A percentile compares a stretch with the other conserved stretches of the same genome.
Evolutionary conservation across 129 eudicot genomes (phyloP).

Genomic region (Tanacetum coccineum): DNA sequence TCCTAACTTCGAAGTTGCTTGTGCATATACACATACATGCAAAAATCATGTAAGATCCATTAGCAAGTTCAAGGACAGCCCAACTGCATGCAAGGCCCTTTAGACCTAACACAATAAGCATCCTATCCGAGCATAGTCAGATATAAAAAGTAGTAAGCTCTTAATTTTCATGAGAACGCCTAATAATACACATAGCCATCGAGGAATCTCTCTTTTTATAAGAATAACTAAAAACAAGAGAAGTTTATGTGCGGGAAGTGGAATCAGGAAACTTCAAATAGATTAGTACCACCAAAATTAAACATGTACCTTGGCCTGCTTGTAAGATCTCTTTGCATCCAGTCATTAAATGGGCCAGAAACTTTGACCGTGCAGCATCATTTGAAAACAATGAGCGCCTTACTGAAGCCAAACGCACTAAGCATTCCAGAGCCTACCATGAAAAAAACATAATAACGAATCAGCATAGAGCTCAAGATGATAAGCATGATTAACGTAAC

Average conservation of each 20-base stretch:
- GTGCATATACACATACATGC: not conserved
- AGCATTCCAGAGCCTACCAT: constrained; percentile 83
- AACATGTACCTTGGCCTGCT: constrained; percentile 76
- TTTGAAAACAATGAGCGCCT: constrained; percentile 88
- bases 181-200: not conserved
- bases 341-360: constrained; percentile 86
- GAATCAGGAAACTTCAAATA: not conserved
- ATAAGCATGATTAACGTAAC: not conserved
- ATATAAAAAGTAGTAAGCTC: too few relatives aligned
- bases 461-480: constrained; percentile 14
- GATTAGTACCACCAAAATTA: not conserved
- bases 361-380: constrained; percentile 79
- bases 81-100: constrained; percentile 1
- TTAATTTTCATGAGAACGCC: too few relatives aligned
- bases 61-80: constrained; percentile 1
- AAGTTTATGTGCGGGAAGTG: not conserved
- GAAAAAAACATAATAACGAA: not conserved
- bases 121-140: not conserved
- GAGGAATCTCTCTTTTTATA: constrained; percentile 9
- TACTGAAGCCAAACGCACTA: constrained; percentile 92
- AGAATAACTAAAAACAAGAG: not conserved
- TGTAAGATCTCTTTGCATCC: constrained; percentile 90
- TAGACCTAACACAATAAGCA: constrained; percentile 8
- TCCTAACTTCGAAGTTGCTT: too few relatives aligned
- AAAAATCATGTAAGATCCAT: constrained; percentile 1